Evolutionary conservation across 306 rosid species (phyloP).

Genomic region (Canavalia gladiata): DNA sequence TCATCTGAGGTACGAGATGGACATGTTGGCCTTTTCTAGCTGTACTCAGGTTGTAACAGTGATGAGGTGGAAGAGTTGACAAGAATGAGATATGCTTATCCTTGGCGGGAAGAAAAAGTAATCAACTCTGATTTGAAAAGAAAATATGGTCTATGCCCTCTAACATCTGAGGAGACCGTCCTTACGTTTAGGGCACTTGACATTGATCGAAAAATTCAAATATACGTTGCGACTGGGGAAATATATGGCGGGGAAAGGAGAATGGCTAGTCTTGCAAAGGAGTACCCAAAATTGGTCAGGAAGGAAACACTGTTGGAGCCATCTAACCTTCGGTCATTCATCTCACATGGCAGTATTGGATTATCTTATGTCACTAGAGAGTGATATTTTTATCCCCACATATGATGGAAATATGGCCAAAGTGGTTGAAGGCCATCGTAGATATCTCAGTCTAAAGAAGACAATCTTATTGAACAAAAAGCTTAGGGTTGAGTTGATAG

Average conservation of each 20-base stretch:
- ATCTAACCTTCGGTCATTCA: constrained; percentile 86
- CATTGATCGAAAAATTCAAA: constrained; percentile 88
- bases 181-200: constrained; percentile 85
- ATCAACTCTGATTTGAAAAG: constrained; percentile 94
- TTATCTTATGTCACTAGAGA: constrained; percentile 94
- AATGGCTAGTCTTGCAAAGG: constrained; percentile 76
- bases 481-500: constrained; percentile 88
- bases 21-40: constrained; percentile 99
- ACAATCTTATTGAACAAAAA: constrained; percentile 81
- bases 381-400: constrained; percentile 96
- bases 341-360: constrained; percentile 99
- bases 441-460: constrained; percentile 89
- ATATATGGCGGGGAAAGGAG: constrained; percentile 93
- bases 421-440: constrained; percentile 99
- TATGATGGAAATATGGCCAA: constrained; percentile 99
- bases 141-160: constrained; percentile 95
- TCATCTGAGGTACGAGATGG: constrained; percentile 98
- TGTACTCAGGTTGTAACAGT: constrained; percentile 91
- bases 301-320: constrained; percentile 91
- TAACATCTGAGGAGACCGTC: constrained; percentile 99
- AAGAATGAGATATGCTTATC: constrained; percentile 99
- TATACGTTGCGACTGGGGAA: constrained; percentile 98
- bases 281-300: constrained; percentile 92
- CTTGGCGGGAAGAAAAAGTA: constrained; percentile 99
- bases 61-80: constrained; percentile 98